Evolutionary conservation across 805 yeast genomes (phyloP), one percentile per base, ranked within the genome.

Genomic region (Candida manassasensis): DNA sequence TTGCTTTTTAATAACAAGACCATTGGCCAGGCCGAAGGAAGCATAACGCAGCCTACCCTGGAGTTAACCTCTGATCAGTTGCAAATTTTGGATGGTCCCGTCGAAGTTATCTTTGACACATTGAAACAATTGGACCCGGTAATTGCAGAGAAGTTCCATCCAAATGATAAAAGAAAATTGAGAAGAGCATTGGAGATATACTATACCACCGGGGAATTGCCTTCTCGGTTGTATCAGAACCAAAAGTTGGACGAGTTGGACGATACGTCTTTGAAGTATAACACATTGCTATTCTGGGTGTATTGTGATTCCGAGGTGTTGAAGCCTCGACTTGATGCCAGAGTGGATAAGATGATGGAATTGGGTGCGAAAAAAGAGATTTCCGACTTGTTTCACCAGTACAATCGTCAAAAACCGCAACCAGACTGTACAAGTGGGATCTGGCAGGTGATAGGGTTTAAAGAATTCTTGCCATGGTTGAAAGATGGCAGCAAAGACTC

Each of bases 371-470:
- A 77, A 30, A 67, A 68, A 1, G 98, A 93, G 56, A 73, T 93
- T 11, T 50, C 70, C 6, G 74, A 77, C 37, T 52, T 90, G 49
- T 77, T 75, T 52, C 50, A 58, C 0, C 63, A 61, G 18, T 81
- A 72, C 31, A 45, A 61, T 4, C 31, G 36, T 0, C 55, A 55
- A 8, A 28, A 37, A 6, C 57, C 55, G 0, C 53, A 49, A 15
- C 77, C 82, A 7, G 79, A 71, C 39, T 60, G 76, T 38, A 82
- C 83, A 36, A 65, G 72, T 39, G 97, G 97, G 2, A 73, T 90
- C 0, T 88, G 88, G 88, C 97, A 93, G 60, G 96, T 85, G 2
- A 85, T 90, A 49, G 97, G 97, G 2, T 93, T 85, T 59, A 85
- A 86, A 53, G 96, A 87, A 50, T 87, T 87, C 51, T 51, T 85